These are phyloP conservation scores for Dothideomycetidae sp. DNA, from an alignment of 2,329 filamentous ascomycete genomes.

Conservation along the genomic window DNA sequence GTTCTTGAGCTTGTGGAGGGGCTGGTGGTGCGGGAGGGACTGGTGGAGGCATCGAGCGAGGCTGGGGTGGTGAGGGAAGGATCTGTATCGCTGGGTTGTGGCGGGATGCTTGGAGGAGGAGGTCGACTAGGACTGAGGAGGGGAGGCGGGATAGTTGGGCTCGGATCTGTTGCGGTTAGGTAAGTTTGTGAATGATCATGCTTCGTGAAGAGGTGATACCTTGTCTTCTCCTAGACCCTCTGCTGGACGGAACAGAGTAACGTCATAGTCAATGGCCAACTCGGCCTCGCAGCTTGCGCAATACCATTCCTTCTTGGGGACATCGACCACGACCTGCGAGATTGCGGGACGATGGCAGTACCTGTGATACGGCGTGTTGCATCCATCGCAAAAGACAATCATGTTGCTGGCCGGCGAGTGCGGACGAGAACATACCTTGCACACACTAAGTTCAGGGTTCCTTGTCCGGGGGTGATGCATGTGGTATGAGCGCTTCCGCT, in stretches of 20 bases:
- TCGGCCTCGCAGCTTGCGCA: conserved; percentile 48
- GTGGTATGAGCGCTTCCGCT: conserved; percentile 38
- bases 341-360: conserved; percentile 67
- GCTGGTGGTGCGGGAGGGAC: conserved; percentile 10
- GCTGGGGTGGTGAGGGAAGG: conserved; percentile 35
- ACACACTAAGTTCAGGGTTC: conserved; percentile 46
- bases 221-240: conserved; percentile 28
- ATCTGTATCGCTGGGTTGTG: conserved; percentile 51
- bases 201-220: conserved; percentile 23
- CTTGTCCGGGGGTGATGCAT: conserved; percentile 33
- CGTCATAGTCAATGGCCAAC: conserved; percentile 26
- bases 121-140: conserved; percentile 46
- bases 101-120: conserved; percentile 48
- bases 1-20: conserved; percentile 7
- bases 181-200: background rate
- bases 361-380: conserved; percentile 68
- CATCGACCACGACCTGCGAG: conserved; percentile 50
- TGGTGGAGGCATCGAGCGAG: conserved; percentile 14
- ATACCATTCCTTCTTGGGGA: conserved; percentile 56
- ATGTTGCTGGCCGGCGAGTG: conserved; percentile 59
- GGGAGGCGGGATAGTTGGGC: conserved; percentile 42
- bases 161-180: conserved; percentile 7
- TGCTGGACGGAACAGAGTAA: conserved; percentile 26
- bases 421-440: conserved; percentile 58
- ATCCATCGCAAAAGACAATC: conserved; percentile 77